These are phyloP conservation scores for Ophiostoma ips DNA, from an alignment of 2,329 filamentous ascomycete genomes.

Conservation along the genomic window DNA sequence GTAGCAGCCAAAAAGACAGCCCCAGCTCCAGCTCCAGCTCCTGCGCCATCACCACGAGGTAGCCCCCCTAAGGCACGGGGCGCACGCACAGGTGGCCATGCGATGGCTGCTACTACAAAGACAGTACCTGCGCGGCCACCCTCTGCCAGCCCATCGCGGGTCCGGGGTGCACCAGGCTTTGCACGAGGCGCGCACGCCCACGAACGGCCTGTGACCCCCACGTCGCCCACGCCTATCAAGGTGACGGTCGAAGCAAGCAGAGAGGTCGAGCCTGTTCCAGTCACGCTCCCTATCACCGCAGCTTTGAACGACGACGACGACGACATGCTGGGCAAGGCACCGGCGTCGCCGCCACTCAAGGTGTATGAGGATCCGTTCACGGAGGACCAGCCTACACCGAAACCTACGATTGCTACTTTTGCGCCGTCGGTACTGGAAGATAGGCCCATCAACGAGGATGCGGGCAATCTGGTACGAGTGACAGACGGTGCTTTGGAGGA, in stretches of 20 bases:
- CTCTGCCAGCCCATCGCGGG: conserved; percentile 3
- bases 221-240: conserved; percentile 5
- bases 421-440: conserved; percentile 41
- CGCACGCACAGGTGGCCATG: neutral
- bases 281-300: neutral
- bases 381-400: conserved; percentile 31
- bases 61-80: conserved; percentile 22
- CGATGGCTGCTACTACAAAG: neutral
- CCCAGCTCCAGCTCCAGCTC: conserved; percentile 12
- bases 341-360: conserved; percentile 29
- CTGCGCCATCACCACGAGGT: conserved; percentile 7
- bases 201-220: conserved; percentile 4
- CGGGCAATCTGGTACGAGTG: conserved; percentile 20
- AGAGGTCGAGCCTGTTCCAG: neutral
- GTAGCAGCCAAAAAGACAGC: conserved; percentile 12
- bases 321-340: conserved; percentile 14
- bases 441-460: conserved; percentile 44
- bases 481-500: conserved; percentile 4
- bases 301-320: neutral
- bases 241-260: neutral
- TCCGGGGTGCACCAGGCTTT: neutral
- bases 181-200: neutral
- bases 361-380: conserved; percentile 52
- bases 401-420: conserved; percentile 30
- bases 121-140: neutral